These are phyloP conservation scores for Serendipita indica DNA, from an alignment of 768 basidiomycete species.

Conservation along the genomic window DNA sequence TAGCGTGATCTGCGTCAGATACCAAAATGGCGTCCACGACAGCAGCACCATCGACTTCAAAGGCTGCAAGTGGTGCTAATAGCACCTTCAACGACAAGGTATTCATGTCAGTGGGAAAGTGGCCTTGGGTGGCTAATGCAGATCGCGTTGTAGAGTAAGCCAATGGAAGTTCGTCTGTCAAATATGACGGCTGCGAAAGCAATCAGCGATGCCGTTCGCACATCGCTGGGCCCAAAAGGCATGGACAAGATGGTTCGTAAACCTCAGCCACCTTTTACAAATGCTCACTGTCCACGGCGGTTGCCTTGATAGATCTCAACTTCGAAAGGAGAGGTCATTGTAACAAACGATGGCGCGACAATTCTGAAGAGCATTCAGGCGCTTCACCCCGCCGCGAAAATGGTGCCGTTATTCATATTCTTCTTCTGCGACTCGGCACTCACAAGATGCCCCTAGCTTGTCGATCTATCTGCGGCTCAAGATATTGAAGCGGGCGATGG, in stretches of 20 bases:
- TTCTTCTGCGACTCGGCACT: background rate
- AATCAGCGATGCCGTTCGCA: constrained; percentile 93
- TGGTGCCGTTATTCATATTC: constrained; percentile 40
- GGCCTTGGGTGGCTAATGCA: background rate
- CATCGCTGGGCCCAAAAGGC: constrained; percentile 88
- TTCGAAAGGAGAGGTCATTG: constrained; percentile 87
- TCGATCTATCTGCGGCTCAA: constrained; percentile 94
- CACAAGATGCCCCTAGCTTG: constrained; percentile 40
- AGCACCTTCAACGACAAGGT: constrained; percentile 82
- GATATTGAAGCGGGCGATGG: constrained; percentile 98
- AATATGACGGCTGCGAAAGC: constrained; percentile 99
- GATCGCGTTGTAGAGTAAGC: constrained; percentile 62
- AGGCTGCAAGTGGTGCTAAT: constrained; percentile 35
- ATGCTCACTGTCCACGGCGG: constrained; percentile 10
- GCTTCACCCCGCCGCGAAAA: constrained; percentile 93
- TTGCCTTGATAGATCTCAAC: constrained; percentile 99
- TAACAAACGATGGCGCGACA: constrained; percentile 98
- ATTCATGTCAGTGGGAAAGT: constrained; percentile 9
- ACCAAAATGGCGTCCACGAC: background rate
- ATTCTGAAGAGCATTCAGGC: constrained; percentile 93
- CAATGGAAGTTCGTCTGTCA: constrained; percentile 92
- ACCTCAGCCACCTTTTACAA: background rate
- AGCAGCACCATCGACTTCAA: background rate
- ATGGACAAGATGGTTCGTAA: constrained; percentile 95
- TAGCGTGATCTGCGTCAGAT: no score